Base-by-base conservation (phyloP, 2,329 filamentous ascomycete genomes). In the Trichoderma sp. region DNA sequence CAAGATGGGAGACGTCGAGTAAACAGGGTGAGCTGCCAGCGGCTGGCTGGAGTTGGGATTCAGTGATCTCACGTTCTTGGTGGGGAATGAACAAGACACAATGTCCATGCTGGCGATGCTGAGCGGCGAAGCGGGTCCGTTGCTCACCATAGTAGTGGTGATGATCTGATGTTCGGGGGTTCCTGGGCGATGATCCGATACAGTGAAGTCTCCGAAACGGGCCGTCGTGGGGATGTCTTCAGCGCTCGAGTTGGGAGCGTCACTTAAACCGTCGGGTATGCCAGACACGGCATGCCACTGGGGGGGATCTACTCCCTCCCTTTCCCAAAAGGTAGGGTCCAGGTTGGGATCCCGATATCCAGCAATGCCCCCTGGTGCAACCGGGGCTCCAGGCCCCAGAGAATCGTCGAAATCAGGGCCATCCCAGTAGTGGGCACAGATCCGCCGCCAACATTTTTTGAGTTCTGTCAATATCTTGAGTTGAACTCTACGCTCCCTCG, bases 361-460 rank as follows among this genome's bases (percentile, higher is more conserved):
- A 28, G 86, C 86, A 71, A 91, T 86, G n/a, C 92, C 94, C 51
- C 95, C 94, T 4, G 94, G 93, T 0, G 87, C 80, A 63, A 97
- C 92, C 15, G 92, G 89, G 21, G 88, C 85, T 30, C 93, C 89
- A 4, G 90, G 85, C 15, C 86, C 87, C 14, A 89, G 84, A 1
- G 86, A 83, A 73, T 91, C 86, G 74, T 91, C 86, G 43, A 91
- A 91, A 61, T 93, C 89, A 0, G 89, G 85, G 0, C 88, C 88
- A 74, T 97, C 93, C 95, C 96, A 99, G 79, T 95, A 97, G 70
- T 95, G 84, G 0, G 92, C 91, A 79, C 95, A 98, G 24, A 96
- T 93, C 66, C 95, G 89, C 80, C 95, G 91, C 96, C 96, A 99
- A 79, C 96, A 98, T 80, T 97, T 97, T 81, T 99, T 99, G 74